These are phyloP conservation scores for Neurospora sp. DNA, from an alignment of 495 filamentous ascomycete genomes.

Conservation along the genomic window DNA sequence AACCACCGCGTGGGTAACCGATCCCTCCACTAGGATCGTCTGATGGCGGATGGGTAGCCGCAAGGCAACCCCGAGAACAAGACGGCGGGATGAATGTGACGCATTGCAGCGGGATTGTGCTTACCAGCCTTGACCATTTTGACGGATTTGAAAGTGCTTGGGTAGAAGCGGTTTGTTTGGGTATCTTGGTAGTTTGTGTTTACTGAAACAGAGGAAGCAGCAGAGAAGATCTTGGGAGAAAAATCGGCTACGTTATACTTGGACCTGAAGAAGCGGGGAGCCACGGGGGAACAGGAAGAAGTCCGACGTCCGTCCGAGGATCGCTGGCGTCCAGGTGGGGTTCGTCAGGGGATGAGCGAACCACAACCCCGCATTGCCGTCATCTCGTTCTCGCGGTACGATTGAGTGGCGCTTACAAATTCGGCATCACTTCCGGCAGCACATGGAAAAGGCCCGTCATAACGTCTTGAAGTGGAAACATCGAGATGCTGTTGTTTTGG, in stretches of 20 bases:
- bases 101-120: slow-evolving; percentile 29
- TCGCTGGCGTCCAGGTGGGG: slow-evolving; percentile 12
- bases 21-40: neutral
- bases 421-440: neutral
- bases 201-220: neutral
- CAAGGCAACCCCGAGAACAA: slow-evolving; percentile 3
- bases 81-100: slow-evolving; percentile 16
- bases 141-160: slow-evolving; percentile 17
- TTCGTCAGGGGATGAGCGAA: neutral
- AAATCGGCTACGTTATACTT: neutral
- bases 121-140: slow-evolving; percentile 96
- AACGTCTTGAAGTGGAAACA: neutral
- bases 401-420: neutral
- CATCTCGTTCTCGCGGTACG: neutral
- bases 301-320: slow-evolving; percentile 13
- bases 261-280: neutral
- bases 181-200: neutral
- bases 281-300: neutral
- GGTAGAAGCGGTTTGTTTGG: neutral
- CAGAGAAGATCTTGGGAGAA: slow-evolving; percentile 4
- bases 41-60: neutral
- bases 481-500: neutral
- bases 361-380: slow-evolving; percentile 15
- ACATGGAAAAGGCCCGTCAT: neutral
- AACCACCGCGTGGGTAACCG: slow-evolving; percentile 3